Base-by-base conservation (phyloP, 2,329 filamentous ascomycete species). In the Pseudogymnoascus sp. region DNA sequence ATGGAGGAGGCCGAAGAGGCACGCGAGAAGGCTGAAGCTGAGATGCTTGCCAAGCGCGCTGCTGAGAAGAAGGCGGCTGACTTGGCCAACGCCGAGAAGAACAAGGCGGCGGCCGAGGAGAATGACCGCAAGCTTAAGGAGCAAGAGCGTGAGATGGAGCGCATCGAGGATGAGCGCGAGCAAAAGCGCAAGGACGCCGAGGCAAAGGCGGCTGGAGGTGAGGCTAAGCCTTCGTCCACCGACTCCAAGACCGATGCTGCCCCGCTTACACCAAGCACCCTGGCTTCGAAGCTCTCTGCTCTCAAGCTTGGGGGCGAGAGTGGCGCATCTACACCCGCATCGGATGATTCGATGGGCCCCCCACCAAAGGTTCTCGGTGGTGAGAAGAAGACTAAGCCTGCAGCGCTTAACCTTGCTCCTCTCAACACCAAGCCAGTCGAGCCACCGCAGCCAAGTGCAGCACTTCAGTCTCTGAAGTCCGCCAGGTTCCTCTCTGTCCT, bases 401-500 rank as follows among this genome's bases (percentile, higher is more conserved):
- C 88, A 63, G 88, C 90, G 47, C 86, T 99, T 66, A 97, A 97
- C 76, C 81, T 97, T 64, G 84, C 91, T 61, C 82, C 82, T n/a
- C 76, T 88, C 61, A 95, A 89, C 65, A 91, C 86, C 68, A 96
- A 92, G 77, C 79, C 88, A 37, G 84, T 96, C 22, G 93, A 99
- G 77, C 89, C 93, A 60, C 86, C 91, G 60, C 92, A 97, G 75
- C 93, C 93, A 14, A 97, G 91, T 65, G 91, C 94, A 62, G 93
- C 92, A 64, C 88, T 99, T 72, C 92, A 96, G 74, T 89, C 93
- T 7, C 82, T 99, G 64, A 93, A 94, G 77, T 93, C 91, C 16
- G 90, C 94, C 61, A 89, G 92, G 58, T 93, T 96, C 78, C 79
- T 99, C 61, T 84, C 88, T 58, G 85, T 93, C 64, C 85, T 92